These are phyloP conservation scores for Perilla frutescens DNA, from an alignment of 257 asterid species.

Conservation along the genomic window DNA sequence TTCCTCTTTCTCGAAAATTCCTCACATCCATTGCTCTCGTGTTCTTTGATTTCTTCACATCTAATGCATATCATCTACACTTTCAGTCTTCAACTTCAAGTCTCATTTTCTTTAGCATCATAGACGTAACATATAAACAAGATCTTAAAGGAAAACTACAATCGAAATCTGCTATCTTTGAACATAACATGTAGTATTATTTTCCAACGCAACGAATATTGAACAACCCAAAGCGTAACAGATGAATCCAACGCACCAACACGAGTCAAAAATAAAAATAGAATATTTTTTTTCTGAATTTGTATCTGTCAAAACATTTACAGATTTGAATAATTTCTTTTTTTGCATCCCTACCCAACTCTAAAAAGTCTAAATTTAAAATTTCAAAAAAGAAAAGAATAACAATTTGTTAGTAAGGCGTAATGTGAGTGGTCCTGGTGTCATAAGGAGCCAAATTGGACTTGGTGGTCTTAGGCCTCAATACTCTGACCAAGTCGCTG, in stretches of 20 bases:
- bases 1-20: no score
- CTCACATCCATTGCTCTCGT: no score
- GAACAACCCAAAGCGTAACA: not conserved
- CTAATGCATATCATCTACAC: no score
- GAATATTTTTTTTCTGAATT: not conserved
- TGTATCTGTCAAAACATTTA: conserved; percentile 38
- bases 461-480: conserved; percentile 62
- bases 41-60: no score
- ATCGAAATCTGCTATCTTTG: not conserved
- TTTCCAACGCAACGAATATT: no score
- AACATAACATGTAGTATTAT: no score
- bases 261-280: not conserved
- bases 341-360: conserved; percentile 18
- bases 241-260: no score
- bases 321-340: conserved; percentile 30
- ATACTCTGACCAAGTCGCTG: conserved; percentile 79
- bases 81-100: no score
- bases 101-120: no score
- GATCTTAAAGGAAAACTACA: not conserved
- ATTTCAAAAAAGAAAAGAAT: no score
- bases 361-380: no score
- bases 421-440: conserved; percentile 80
- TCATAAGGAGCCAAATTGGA: conserved; percentile 88
- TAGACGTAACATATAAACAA: no score
- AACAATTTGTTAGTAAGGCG: conserved; percentile 60